Conservation (phyloP, 2,329 filamentous ascomycete species). For the Rhinocladiella mackenziei region DNA sequence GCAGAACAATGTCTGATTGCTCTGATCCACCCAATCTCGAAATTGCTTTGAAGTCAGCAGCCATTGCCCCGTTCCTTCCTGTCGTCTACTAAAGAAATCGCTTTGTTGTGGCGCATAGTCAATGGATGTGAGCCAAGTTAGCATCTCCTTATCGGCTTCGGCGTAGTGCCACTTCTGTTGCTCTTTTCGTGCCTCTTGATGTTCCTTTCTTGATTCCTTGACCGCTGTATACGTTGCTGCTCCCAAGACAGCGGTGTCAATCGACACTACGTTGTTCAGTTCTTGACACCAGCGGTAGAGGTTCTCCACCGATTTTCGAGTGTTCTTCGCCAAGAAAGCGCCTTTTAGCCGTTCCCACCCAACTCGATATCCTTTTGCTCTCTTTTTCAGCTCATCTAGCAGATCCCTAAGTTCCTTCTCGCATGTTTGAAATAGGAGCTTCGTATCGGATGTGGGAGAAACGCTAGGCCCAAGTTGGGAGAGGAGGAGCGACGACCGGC, state of each 20-base stretch:
- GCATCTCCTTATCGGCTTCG: neutral
- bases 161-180: neutral
- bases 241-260: neutral
- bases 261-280: neutral
- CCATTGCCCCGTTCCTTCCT: constrained; percentile 44
- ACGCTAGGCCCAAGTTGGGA: constrained; percentile 1
- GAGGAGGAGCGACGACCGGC: constrained; percentile 24
- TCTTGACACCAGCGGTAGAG: neutral
- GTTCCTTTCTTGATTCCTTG: neutral
- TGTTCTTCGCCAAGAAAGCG: neutral
- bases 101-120: constrained; percentile 38
- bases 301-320: neutral
- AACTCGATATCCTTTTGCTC: neutral
- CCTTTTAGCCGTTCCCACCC: neutral
- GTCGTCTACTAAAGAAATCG: constrained; percentile 36
- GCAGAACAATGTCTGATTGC: constrained; percentile 42
- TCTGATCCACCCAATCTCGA: neutral
- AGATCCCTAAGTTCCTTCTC: neutral
- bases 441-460: constrained; percentile 1
- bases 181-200: neutral
- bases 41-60: constrained; percentile 40
- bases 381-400: neutral
- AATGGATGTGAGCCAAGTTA: constrained; percentile 3
- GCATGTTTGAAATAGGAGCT: neutral
- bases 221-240: neutral